A percentile compares a stretch with the other conserved stretches of the same genome.
Evolutionary conservation across 805 yeast genomes (phyloP).

Genomic region (Martiniozyma abietophila): DNA sequence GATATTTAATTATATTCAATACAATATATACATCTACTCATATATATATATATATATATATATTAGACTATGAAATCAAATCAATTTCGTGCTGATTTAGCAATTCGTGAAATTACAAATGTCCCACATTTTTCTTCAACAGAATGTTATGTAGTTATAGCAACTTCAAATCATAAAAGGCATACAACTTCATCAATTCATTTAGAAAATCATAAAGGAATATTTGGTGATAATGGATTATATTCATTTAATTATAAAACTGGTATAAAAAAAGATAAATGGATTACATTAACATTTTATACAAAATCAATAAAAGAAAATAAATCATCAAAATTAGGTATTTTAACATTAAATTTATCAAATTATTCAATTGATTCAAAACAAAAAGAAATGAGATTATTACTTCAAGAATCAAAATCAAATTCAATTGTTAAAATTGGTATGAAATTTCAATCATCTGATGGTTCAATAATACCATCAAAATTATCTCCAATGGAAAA

Average conservation of each 20-base stretch:
- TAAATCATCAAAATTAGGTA: conserved; percentile 49
- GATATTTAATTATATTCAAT: too few relatives aligned
- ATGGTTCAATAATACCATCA: background rate
- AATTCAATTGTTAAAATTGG: conserved; percentile 68
- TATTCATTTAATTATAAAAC: conserved; percentile 24
- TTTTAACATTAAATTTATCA: conserved; percentile 54
- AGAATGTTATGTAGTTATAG: background rate
- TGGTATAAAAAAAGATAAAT: conserved; percentile 34
- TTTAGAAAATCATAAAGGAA: conserved; percentile 38
- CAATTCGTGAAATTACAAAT: conserved; percentile 1
- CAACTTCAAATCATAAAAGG: background rate
- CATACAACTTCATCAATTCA: conserved; percentile 29
- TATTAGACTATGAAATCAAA: too few relatives aligned
- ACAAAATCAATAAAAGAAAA: conserved; percentile 24
- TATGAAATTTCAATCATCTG: conserved; percentile 23
- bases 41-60: too few relatives aligned
- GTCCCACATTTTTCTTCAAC: conserved; percentile 5
- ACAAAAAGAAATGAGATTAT: conserved; percentile 48
- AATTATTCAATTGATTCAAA: conserved; percentile 56
- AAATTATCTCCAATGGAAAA: background rate
- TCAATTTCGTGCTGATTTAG: background rate
- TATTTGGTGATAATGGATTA: conserved; percentile 32
- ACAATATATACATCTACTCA: too few relatives aligned
- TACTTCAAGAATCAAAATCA: conserved; percentile 70
- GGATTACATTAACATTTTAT: conserved; percentile 31